Base-by-base conservation (phyloP, 352 stramenopile species). In the Aphanomyces astaci region DNA sequence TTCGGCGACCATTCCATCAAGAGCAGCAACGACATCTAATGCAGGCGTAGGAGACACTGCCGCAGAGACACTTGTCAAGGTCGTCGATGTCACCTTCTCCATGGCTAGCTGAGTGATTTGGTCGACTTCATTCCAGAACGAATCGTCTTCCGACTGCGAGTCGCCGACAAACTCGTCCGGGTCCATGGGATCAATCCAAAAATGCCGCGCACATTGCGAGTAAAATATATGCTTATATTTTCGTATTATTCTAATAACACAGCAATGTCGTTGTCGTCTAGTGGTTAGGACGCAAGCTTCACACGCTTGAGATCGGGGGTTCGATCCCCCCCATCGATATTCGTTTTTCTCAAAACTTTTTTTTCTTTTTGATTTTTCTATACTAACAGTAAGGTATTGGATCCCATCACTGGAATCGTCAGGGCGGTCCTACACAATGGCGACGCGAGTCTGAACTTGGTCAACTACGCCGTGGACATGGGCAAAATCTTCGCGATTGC, bases 401-500 rank as follows among this genome's bases (percentile, higher is more conserved):
- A n/a, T n/a, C n/a, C n/a, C n/a, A n/a, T n/a, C n/a, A n/a, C n/a
- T n/a, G n/a, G n/a, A n/a, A n/a, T n/a, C n/a, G n/a, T n/a, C n/a
- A n/a, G n/a, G n/a, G n/a, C n/a, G n/a, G n/a, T n/a, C 15, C 75
- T 94, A 1, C 75, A 81, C n/a, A 94, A 94, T 27, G 86, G 86
- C n/a, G 48, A 71, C 0, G 72, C 81, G 24, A 78, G 75, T 70
- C 89, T 92, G 51, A 45, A 75, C 13, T 65, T 94, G 19, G 84
- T 92, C 3, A 83, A 94, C 53, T 82, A 94, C 54, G 78, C 92
- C 71, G n/a, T n/a, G n/a, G n/a, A n/a, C n/a, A n/a, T n/a, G n/a
- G n/a, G n/a, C 86, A 94, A 64, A 94, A 94, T 56, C 71, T 94
- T 27, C 84, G 86, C 48, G 84, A 94, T 56, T 92, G 84, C 64